Evolutionary conservation across 352 stramenopile species (phyloP), one percentile per base, ranked within the genome.

Genomic region (Phytophthora pluvialis): DNA sequence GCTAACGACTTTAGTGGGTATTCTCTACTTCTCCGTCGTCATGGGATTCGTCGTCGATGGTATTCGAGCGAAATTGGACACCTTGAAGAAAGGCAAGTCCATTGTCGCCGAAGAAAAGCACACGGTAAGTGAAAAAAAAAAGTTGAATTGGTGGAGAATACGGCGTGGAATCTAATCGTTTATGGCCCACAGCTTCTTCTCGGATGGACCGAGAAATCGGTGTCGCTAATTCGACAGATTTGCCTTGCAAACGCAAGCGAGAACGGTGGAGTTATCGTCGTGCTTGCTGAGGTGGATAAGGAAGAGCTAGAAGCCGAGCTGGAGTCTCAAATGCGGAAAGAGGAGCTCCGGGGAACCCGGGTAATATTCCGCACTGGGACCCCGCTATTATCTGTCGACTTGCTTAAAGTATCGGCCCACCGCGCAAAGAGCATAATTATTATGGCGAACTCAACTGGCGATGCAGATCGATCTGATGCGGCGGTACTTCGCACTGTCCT

Each of bases 31-130:
- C 50, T 93, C 87, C 16, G 83, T 97, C 13, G 93, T 97, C 47
- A 92, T 96, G 76, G 90, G 90, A n/a, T 96, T 97, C 38, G 85
- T 97, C 7, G 88, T 93, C n/a, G 89, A 97, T 39, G 80, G 70
- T 10, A 94, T 97, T 74, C 85, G 80, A 10, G 88, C 89, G 6
- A 91, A 94, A 60, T 89, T 97, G 63, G 87, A 97, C 42, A 90
- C 78, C 28, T 54, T 97, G 3, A 97, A 97, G 62, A 93, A 94
- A 72, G 90, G 90, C 13, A 91, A 91, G 29, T 92, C 75, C 28
- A 80, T 85, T 32, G 80, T 97, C 1, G 83, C 91, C 0, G 90
- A 97, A 51, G 63, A 80, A 8, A 74, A 79, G 16, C 90, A 97
- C 72, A 95, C 89, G 31, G 80, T 92, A 68, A 64, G 70, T 31